phyloP scores from a whole-genome alignment of 441 rosid genomes.

The Euphorbia celastroides region DNA sequence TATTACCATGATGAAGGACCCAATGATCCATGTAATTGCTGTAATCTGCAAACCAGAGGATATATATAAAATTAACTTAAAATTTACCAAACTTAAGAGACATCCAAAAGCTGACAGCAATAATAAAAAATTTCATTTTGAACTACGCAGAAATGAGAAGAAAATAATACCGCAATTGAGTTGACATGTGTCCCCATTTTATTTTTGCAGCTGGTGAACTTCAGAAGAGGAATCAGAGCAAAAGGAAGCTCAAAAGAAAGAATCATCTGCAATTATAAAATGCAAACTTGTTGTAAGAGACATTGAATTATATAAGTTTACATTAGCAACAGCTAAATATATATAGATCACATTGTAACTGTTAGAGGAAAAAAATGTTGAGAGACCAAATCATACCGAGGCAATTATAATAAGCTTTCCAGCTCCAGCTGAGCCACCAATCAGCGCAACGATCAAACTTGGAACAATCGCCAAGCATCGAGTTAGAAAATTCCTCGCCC shows the following conservation, averaged over 20 bases:
- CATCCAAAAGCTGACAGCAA: background rate
- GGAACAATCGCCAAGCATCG: conserved; percentile 87
- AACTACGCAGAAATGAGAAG: background rate
- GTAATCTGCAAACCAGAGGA: conserved; percentile 41
- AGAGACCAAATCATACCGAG: conserved; percentile 40
- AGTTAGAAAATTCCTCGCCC: conserved; percentile 81
- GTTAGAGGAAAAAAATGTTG: background rate
- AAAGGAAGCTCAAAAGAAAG: conserved; percentile 95
- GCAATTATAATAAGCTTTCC: conserved; percentile 87
- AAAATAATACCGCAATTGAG: conserved; percentile 39
- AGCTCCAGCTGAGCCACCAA: conserved; percentile 92
- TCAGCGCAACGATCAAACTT: conserved; percentile 77
- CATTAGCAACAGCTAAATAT: background rate
- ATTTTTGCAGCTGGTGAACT: conserved; percentile 82
- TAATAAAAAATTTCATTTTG: too few relatives aligned
- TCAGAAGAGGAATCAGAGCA: conserved; percentile 86
- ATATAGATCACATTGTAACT: background rate
- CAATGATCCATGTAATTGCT: conserved; percentile 71
- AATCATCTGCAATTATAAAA: conserved; percentile 61
- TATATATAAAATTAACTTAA: too few relatives aligned
- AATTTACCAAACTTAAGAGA: too few relatives aligned
- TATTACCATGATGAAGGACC: conserved; percentile 72
- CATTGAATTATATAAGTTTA: background rate
- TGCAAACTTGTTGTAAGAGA: background rate
- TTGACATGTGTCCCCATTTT: conserved; percentile 77